phyloP scores from a whole-genome alignment of 331 rosid genomes.

The Quercus lobata region DNA sequence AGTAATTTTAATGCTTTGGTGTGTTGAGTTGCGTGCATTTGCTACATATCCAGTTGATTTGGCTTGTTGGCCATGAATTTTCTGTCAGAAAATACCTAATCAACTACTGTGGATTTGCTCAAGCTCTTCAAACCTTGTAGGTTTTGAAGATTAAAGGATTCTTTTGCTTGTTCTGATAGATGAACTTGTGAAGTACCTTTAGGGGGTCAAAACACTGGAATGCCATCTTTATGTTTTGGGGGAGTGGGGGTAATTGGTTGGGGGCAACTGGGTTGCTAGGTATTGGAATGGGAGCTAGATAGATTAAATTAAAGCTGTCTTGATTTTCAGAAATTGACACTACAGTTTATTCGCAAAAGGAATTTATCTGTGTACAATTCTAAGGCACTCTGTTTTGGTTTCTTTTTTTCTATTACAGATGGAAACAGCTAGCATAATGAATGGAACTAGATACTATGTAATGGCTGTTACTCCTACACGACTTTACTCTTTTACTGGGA shows the following conservation, averaged over 20 bases:
- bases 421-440: conserved; percentile 73
- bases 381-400: conserved; percentile 20
- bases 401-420: conserved; percentile 49
- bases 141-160: neutral
- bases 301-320: neutral
- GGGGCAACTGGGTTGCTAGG: neutral
- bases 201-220: neutral
- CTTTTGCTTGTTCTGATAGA: neutral
- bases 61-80: neutral
- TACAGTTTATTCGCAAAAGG: neutral
- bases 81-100: neutral
- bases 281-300: neutral
- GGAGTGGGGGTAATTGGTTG: neutral
- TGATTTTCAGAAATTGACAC: conserved; percentile 5
- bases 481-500: conserved; percentile 85
- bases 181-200: neutral
- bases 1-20: neutral
- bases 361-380: neutral
- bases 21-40: neutral
- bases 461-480: conserved; percentile 98
- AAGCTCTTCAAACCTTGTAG: neutral
- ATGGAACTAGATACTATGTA: conserved; percentile 86
- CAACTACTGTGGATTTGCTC: neutral
- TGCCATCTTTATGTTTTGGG: neutral
- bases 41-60: neutral